Evolutionary conservation across 164 flowering plant genomes (phyloP), one percentile per base, ranked within the genome.

Genomic region (Buxus sempervirens): DNA sequence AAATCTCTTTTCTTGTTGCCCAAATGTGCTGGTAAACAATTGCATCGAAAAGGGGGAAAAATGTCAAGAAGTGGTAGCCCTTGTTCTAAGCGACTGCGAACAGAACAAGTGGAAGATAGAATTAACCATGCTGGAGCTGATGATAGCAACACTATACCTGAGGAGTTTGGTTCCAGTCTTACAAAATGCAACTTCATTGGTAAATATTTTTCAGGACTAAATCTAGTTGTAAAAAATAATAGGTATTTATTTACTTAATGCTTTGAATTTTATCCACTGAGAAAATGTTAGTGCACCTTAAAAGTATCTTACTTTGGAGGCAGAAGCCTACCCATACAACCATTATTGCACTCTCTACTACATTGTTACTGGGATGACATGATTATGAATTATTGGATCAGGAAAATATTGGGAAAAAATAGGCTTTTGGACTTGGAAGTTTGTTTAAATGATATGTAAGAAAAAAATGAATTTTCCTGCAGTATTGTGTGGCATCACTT

Each of bases 31-130:
- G 76, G 60, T 68, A 75, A 74, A 60, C 77, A 74, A n/a, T 65
- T 76, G 57, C 81, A 57, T 49, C 69, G 57, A 32, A 83, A 73
- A 70, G 58, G 74, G 26, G 85, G 72, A 67, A 84, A 82, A 72
- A 23, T 71, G 9, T 56, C 79, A 38, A 83, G 79, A 72, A 83
- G 66, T 63, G 70, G 76, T 64, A 68, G 70, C 68, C 76, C 73
- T 63, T 58, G 74, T 81, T 80, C 78, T 51, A 90, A 87, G 79
- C 84, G 83, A 70, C 82, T 74, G 66, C 68, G 83, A 54, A 42
- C 67, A 18, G 71, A 68, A 51, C 80, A 63, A 26, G 48, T 63
- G 53, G 88, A 82, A 62, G 82, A 76, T 62, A 72, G 77, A n/a
- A 27, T 64, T 41, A 74, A 55, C 66, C 53, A 71, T 73, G 58